Evolutionary conservation across 164 flowering plant genomes (phyloP), one percentile per base, ranked within the genome.

Genomic region (Tinospora cordifolia): DNA sequence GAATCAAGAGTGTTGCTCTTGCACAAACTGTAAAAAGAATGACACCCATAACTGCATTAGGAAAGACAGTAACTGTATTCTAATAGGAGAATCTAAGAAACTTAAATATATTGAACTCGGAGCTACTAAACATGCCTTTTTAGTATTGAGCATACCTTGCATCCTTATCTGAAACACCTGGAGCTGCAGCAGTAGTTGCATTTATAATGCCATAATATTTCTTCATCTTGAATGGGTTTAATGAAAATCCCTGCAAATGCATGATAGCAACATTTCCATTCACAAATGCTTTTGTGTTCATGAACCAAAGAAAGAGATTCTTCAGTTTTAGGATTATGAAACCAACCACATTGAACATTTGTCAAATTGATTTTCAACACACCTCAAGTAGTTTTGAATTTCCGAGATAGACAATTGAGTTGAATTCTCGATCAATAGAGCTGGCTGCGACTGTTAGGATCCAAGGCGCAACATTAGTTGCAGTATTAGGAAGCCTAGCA

Each of bases 101-200:
- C 19, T 51, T 46, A 17, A 51, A 17, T 22, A 51, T 51, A 15
- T n/a, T 51, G 59, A 49, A n/a, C 4, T 51, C n/a, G 19, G 46
- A 41, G 4, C 46, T 41, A 8, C 11, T 12, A 41, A 41, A 41
- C 46, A 41, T 8, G 44, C 0, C 46, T 41, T 8, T 12, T 41
- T 41, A 8, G 11, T 4, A 40, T 41, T 3, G 4, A 41, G n/a
- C 46, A 67, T 81, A 86, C 87, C 87, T 84, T 46, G 90, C 86
- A 76, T 84, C 82, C 62, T 11, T 4, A 10, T 81, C 13, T 8
- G 83, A 25, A 71, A 82, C 71, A 67, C 85, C 86, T 15, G 82
- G 74, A 24, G 82, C 83, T 22, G 85, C 82, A 49, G 85, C 89
- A 62, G 67, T 75, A 63, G 76, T 74, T 34, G 79, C 86, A n/a